A percentile compares a stretch with the other conserved stretches of the same genome.
phyloP scores from a whole-genome alignment of 768 basidiomycete genomes.

The Sistotremastrum niveocremeum region DNA sequence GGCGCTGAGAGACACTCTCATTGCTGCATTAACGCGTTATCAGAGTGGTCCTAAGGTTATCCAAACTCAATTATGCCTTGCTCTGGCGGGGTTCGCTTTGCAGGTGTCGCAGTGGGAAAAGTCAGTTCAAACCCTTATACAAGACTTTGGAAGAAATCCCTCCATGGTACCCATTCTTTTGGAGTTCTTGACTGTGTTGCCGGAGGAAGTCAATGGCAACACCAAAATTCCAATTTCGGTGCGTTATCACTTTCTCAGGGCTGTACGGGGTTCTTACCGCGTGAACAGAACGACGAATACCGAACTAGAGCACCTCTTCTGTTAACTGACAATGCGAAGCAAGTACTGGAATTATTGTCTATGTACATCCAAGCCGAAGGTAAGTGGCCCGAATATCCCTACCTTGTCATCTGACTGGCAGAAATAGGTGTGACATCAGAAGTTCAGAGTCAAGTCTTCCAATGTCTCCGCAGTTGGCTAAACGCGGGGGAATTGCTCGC shows the following conservation, averaged over 20 bases:
- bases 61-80: conserved; percentile 80
- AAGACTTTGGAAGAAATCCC: conserved; percentile 74
- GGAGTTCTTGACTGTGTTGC: conserved; percentile 81
- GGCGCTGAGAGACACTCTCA: conserved; percentile 76
- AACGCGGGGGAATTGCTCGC: conserved; percentile 71
- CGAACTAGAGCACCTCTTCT: conserved; percentile 44
- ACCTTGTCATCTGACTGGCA: background rate
- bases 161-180: conserved; percentile 71
- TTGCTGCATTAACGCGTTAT: conserved; percentile 61
- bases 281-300: conserved; percentile 60
- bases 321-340: conserved; percentile 51
- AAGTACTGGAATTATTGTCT: conserved; percentile 63
- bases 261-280: background rate
- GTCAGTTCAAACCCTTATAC: conserved; percentile 69
- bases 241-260: conserved; percentile 16
- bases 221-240: conserved; percentile 81
- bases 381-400: conserved; percentile 23
- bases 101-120: conserved; percentile 81
- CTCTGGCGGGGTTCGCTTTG: conserved; percentile 79
- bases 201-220: conserved; percentile 79
- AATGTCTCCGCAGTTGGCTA: conserved; percentile 80
- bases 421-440: conserved; percentile 63
- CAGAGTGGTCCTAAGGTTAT: conserved; percentile 70
- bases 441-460: conserved; percentile 73
- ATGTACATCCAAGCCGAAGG: conserved; percentile 86